Percentiles rank a stretch among this genome's conserved stretches.
These are phyloP conservation scores for Trypanosoma vivax DNA, from an alignment of 208 protist genomes.

Conservation along the genomic window DNA sequence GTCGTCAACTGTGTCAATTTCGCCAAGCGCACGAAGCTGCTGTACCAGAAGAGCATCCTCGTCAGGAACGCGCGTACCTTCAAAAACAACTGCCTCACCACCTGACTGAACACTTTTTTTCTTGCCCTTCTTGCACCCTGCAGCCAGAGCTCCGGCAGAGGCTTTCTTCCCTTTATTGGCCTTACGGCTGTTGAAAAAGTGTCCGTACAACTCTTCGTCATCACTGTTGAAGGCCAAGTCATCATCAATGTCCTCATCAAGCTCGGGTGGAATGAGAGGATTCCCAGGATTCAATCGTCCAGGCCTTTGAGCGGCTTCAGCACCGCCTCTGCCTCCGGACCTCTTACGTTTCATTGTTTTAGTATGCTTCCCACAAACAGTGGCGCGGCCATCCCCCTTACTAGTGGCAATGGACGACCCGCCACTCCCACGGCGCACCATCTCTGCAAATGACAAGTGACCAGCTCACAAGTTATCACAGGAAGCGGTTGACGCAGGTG, in stretches of 20 bases:
- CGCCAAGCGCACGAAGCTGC: constrained; percentile 38
- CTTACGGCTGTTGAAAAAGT: constrained; percentile 58
- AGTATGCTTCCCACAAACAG: neutral
- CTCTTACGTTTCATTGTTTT: neutral
- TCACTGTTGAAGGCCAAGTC: constrained; percentile 89
- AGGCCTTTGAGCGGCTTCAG: constrained; percentile 26
- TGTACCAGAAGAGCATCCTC: constrained; percentile 41
- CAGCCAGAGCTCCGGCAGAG: neutral
- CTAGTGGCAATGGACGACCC: no score
- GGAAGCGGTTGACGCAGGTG: no score
- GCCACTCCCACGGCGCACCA: no score
- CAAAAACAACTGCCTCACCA: neutral
- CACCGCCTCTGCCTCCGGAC: constrained; percentile 6
- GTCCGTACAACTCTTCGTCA: constrained; percentile 81
- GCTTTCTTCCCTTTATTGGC: constrained; percentile 13
- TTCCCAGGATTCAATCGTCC: constrained; percentile 75
- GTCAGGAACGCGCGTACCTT: no score
- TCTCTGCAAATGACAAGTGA: no score
- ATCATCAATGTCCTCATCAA: constrained; percentile 89
- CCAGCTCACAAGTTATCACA: no score
- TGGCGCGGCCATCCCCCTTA: neutral
- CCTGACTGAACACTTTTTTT: constrained; percentile 3
- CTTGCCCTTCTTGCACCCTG: constrained; percentile 24
- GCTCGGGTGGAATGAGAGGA: constrained; percentile 71
- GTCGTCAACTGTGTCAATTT: constrained; percentile 36